Base-by-base conservation (phyloP, 1,284 basidiomycete genomes). In the Volvariella surrecta region DNA sequence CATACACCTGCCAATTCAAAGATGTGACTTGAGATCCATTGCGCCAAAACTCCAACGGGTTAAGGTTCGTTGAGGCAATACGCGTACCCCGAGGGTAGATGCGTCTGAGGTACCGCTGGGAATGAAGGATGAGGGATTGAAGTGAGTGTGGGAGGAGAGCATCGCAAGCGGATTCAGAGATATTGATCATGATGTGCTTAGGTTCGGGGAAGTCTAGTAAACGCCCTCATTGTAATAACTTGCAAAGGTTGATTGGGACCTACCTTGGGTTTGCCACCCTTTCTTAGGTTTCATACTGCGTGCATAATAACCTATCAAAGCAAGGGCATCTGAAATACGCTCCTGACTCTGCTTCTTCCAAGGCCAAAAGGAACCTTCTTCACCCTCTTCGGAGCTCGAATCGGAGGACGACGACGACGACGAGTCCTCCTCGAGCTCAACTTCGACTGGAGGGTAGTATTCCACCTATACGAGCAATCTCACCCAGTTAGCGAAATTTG, bases 1-100 rank as follows among this genome's bases (percentile, higher is more conserved):
- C 69, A 52, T 66, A 76, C 13, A 58, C 62, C 58, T 83, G 81
- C 78, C 78, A 82, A 53, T 84, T 84, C 34, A 84, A 58, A 21
- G 75, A 71, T 4, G 70, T 70, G n/a, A 83, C 66, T 42, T 83
- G 80, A 1, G 74, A 70, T 2, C 81, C 76, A 32, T 58, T 65
- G 11, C 69, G 63, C 81, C 80, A 83, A 53, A 75, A 74, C n/a
- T 57, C 53, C 11, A 73, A 55, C 0, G 76, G 71, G 38, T 73
- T 61, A 43, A 75, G 61, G 54, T 82, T 81, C 49, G 62, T 68
- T 1, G 75, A 77, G 3, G 55, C 55, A 40, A 83, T 70, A 11
- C 81, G 70, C 3, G 73, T 71, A 1, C 79, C 80, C 21, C 68
- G 63, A 7, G 79, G 79, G 49, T 70, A 83, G 35, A 81, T 70